Conservation (phyloP, 1,139 yeast species). For the Sugiyamaella sp. region DNA sequence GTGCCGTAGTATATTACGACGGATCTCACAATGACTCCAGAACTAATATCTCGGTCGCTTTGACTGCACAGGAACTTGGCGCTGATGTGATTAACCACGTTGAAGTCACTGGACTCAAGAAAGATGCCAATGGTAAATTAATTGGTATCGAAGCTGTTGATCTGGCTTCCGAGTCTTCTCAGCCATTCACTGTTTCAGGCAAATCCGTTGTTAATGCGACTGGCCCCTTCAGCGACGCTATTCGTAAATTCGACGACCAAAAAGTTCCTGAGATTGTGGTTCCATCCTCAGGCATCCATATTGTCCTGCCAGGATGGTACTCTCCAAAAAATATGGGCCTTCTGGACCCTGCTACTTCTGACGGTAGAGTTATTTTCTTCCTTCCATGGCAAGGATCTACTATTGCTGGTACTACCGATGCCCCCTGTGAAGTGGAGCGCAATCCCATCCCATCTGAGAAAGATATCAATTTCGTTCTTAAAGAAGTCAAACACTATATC, state of each 20-base stretch:
- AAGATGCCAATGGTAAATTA: conserved; percentile 63
- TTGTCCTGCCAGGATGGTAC: conserved; percentile 89
- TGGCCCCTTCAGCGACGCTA: conserved; percentile 86
- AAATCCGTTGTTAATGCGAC: conserved; percentile 89
- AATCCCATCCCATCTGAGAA: conserved; percentile 88
- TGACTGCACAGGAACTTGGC: conserved; percentile 84
- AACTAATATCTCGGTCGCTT: conserved; percentile 82
- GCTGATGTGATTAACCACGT: conserved; percentile 89
- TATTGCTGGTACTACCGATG: conserved; percentile 94
- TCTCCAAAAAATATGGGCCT: conserved; percentile 88
- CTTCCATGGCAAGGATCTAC: conserved; percentile 98
- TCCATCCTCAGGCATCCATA: conserved; percentile 93
- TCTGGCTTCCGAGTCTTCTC: conserved; percentile 48
- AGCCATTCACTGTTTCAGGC: conserved; percentile 53
- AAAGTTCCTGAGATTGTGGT: conserved; percentile 74
- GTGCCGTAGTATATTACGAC: conserved; percentile 91
- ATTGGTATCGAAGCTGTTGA: conserved; percentile 79
- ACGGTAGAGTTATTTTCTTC: conserved; percentile 96
- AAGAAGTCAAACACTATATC: conserved; percentile 86
- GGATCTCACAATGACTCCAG: conserved; percentile 94
- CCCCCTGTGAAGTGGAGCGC: conserved; percentile 60
- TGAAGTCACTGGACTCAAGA: conserved; percentile 74
- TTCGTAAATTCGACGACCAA: conserved; percentile 80
- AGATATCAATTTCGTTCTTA: conserved; percentile 85
- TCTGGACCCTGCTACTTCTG: conserved; percentile 88